Conservation (phyloP, 2,329 filamentous ascomycete species). For the Epichloe glyceriae region DNA sequence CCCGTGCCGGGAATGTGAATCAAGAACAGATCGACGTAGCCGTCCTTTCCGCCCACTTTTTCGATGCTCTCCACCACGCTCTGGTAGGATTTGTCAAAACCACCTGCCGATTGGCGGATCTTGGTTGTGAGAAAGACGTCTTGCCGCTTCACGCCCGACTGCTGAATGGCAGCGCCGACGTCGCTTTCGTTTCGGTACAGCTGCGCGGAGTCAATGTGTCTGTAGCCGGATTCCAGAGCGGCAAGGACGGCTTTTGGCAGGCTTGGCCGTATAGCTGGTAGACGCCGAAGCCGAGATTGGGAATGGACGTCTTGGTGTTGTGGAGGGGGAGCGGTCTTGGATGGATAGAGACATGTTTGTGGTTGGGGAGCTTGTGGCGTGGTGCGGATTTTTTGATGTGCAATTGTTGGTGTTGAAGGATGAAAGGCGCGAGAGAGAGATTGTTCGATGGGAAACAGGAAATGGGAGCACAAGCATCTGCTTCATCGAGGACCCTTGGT, state of each 20-base stretch:
- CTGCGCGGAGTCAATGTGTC: slow-evolving; percentile 52
- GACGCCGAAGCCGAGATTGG: slow-evolving; percentile 58
- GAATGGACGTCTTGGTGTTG: slow-evolving; percentile 30
- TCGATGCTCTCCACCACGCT: slow-evolving; percentile 47
- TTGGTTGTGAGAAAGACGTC: slow-evolving; percentile 62
- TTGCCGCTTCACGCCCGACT: slow-evolving; percentile 40
- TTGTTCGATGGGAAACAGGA: no score
- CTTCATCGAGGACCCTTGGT: background rate
- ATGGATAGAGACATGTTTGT: slow-evolving; percentile 5
- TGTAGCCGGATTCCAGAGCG: slow-evolving; percentile 45
- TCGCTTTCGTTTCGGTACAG: slow-evolving; percentile 54
- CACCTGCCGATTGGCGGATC: slow-evolving; percentile 33
- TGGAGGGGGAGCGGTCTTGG: slow-evolving; percentile 12
- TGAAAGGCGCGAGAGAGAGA: no score
- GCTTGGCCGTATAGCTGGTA: slow-evolving; percentile 44
- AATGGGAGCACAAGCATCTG: no score
- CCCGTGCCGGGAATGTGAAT: slow-evolving; percentile 53
- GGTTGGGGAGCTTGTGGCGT: background rate
- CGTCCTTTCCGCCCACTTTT: slow-evolving; percentile 42
- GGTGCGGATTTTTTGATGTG: background rate
- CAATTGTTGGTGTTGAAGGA: no score
- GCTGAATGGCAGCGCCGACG: slow-evolving; percentile 50
- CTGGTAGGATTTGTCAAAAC: slow-evolving; percentile 45
- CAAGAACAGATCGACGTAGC: slow-evolving; percentile 60
- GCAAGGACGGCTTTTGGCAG: slow-evolving; percentile 45